A percentile compares a stretch with the other conserved stretches of the same genome.
These are phyloP conservation scores for Rubia balearica DNA, from an alignment of 305 asterid genomes.

Conservation along the genomic window DNA sequence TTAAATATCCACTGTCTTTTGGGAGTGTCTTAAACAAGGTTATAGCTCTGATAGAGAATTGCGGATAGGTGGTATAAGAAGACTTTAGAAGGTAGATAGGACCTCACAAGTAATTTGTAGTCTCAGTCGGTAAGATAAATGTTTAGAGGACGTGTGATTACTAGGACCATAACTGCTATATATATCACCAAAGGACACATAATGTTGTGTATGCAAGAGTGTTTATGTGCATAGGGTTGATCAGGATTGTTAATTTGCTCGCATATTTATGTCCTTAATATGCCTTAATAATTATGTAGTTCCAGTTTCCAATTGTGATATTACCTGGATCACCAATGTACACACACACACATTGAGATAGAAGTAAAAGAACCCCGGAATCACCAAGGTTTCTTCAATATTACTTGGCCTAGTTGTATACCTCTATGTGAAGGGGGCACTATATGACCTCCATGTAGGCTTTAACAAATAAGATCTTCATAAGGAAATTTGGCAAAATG, in stretches of 20 bases:
- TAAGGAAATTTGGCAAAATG: not conserved
- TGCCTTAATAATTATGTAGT: not conserved
- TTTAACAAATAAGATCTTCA: not conserved
- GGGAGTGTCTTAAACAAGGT: too few relatives aligned
- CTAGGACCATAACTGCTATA: not conserved
- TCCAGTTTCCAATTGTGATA: not conserved
- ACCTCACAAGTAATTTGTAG: not conserved
- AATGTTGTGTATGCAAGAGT: not conserved
- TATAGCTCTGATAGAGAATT: not conserved
- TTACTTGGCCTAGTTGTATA: not conserved
- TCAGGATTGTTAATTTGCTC: not conserved
- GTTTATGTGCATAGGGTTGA: not conserved
- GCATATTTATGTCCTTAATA: not conserved
- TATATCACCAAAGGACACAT: not conserved
- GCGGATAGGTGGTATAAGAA: not conserved
- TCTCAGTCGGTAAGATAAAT: not conserved
- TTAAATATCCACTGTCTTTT: conserved; percentile 3
- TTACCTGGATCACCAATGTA: not conserved
- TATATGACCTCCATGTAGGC: not conserved
- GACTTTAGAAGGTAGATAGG: not conserved
- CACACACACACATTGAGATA: not conserved
- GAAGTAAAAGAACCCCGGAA: not conserved
- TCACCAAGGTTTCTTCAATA: not conserved
- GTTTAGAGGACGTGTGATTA: not conserved
- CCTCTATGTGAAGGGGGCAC: not conserved